Percentiles rank a stretch among this genome's conserved stretches.
Evolutionary conservation across 1,284 basidiomycete species (phyloP).

Genomic region (Schizophyllum commune): DNA sequence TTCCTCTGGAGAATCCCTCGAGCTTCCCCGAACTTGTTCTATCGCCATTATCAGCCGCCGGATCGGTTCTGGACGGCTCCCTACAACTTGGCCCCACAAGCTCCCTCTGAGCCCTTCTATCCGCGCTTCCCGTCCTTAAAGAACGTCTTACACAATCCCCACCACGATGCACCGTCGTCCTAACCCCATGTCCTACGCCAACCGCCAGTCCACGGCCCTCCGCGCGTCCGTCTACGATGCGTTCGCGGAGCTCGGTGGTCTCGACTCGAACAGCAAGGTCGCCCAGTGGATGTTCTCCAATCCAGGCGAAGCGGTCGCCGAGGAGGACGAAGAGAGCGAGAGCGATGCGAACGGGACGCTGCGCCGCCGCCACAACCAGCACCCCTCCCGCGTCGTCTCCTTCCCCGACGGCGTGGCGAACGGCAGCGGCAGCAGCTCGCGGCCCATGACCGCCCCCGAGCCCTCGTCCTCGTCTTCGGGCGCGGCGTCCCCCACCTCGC

Average conservation of each 20-base stretch:
- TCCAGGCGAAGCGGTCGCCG: conserved; percentile 6
- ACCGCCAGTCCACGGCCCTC: conserved; percentile 1
- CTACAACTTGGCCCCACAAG: too few relatives aligned
- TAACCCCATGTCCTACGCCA: neutral
- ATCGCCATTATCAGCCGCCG: neutral
- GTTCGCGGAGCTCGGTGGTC: conserved; percentile 23
- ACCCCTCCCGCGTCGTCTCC: neutral
- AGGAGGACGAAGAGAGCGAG: conserved; percentile 1
- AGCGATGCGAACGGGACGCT: neutral
- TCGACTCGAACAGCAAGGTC: conserved; percentile 22
- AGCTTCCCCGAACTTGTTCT: neutral
- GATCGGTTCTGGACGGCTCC: neutral
- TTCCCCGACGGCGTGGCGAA: neutral
- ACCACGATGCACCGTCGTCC: neutral
- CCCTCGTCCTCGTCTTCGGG: too few relatives aligned
- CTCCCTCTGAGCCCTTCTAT: too few relatives aligned
- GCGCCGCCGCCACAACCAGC: neutral
- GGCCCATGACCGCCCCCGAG: too few relatives aligned
- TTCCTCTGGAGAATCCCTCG: neutral
- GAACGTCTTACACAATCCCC: neutral
- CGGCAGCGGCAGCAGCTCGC: too few relatives aligned
- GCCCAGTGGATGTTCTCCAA: conserved; percentile 25
- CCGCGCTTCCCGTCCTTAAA: neutral
- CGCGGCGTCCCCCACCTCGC: neutral
- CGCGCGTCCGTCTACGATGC: conserved; percentile 24